Conservation (phyloP, 495 filamentous ascomycete genomes). For the Chaetomium cochliodes region DNA sequence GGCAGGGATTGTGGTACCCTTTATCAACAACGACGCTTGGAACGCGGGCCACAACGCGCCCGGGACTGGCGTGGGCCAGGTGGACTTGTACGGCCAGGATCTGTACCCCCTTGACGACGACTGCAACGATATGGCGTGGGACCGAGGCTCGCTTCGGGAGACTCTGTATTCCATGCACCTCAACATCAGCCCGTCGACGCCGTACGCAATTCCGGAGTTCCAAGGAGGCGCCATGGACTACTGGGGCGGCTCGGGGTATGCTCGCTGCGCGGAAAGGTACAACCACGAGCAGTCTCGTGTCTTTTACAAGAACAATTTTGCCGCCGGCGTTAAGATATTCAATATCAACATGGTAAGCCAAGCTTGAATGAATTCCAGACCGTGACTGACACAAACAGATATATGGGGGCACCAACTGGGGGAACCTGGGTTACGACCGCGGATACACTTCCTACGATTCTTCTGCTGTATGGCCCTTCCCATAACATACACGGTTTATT, state of each 20-base stretch:
- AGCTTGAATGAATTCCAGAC: neutral
- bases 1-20: slow-evolving; percentile 69
- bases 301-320: slow-evolving; percentile 77
- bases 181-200: slow-evolving; percentile 52
- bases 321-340: slow-evolving; percentile 50
- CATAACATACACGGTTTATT: neutral
- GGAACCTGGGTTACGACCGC: slow-evolving; percentile 69
- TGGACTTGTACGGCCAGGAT: slow-evolving; percentile 77
- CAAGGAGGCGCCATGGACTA: slow-evolving; percentile 43
- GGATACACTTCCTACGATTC: slow-evolving; percentile 78
- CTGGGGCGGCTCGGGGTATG: slow-evolving; percentile 72
- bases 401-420: slow-evolving; percentile 82
- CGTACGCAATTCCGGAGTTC: slow-evolving; percentile 63
- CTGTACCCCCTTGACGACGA: slow-evolving; percentile 67
- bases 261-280: slow-evolving; percentile 60
- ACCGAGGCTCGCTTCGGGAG: slow-evolving; percentile 46
- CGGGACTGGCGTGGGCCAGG: slow-evolving; percentile 59
- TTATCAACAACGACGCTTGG: slow-evolving; percentile 73
- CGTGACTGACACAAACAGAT: slow-evolving; percentile 40
- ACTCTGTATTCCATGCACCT: slow-evolving; percentile 32
- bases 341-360: slow-evolving; percentile 62
- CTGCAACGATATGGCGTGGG: slow-evolving; percentile 57
- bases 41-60: slow-evolving; percentile 61
- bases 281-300: slow-evolving; percentile 73
- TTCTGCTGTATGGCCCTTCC: slow-evolving; percentile 43